Percentiles rank a stretch among this genome's conserved stretches.
These are phyloP conservation scores for Penicillium oxalicum DNA, from an alignment of 2,329 filamentous ascomycete species.

Conservation along the genomic window DNA sequence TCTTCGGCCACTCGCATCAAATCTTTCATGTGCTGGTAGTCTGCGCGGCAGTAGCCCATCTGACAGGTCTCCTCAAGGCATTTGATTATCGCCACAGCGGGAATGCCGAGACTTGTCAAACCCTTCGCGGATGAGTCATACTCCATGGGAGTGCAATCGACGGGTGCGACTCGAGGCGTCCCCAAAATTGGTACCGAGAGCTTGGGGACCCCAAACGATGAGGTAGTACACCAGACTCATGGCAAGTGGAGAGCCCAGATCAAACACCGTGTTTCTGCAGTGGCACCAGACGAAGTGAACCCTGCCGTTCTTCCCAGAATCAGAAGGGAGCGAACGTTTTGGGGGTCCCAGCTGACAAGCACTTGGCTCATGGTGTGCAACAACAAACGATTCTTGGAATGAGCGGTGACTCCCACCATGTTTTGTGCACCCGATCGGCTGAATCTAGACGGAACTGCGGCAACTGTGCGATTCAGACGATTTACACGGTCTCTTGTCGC, in stretches of 20 bases:
- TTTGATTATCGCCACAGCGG: slow-evolving; percentile 77
- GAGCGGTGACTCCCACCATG: slow-evolving; percentile 13
- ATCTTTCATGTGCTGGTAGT: slow-evolving; percentile 91
- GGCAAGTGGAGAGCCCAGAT: slow-evolving; percentile 17
- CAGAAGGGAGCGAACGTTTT: neutral
- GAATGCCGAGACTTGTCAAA: slow-evolving; percentile 48
- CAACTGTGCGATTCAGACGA: slow-evolving; percentile 26
- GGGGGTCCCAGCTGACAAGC: slow-evolving; percentile 18
- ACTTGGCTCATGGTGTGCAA: slow-evolving; percentile 20
- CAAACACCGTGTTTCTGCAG: slow-evolving; percentile 11
- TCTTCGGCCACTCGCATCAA: slow-evolving; percentile 90
- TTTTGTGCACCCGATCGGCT: slow-evolving; percentile 18
- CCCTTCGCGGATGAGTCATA: slow-evolving; percentile 19
- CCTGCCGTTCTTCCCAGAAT: neutral
- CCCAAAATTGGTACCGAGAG: neutral
- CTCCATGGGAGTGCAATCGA: neutral
- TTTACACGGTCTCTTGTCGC: neutral
- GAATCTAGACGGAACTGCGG: slow-evolving; percentile 14
- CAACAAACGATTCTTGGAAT: slow-evolving; percentile 13
- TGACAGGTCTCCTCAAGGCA: slow-evolving; percentile 73
- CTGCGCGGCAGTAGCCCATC: slow-evolving; percentile 71
- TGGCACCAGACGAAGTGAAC: slow-evolving; percentile 1
- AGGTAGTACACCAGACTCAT: slow-evolving; percentile 22
- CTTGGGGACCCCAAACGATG: slow-evolving; percentile 2
- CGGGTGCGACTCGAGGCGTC: neutral